Conservation (phyloP, 441 rosid genomes). For the Aleurites moluccanus region DNA sequence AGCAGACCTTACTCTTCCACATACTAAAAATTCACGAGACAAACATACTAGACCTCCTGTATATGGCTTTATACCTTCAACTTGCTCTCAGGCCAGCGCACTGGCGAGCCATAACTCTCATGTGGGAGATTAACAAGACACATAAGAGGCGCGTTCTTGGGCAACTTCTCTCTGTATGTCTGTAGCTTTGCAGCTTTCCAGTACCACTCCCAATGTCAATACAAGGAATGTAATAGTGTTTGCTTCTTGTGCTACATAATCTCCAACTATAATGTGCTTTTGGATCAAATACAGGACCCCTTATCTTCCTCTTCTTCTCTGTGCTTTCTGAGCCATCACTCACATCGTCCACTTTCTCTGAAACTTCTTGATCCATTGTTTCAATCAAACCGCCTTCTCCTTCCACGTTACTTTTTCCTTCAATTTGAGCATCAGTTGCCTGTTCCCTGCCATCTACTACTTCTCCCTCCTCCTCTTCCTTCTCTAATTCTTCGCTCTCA, state of each 20-base stretch:
- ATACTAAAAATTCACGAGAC: slow-evolving; percentile 13
- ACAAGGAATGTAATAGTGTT: slow-evolving; percentile 95
- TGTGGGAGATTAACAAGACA: slow-evolving; percentile 91
- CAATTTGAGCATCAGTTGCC: slow-evolving; percentile 38
- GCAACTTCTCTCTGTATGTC: slow-evolving; percentile 93
- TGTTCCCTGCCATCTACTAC: slow-evolving; percentile 62
- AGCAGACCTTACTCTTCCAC: slow-evolving; percentile 19
- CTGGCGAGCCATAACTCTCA: slow-evolving; percentile 70
- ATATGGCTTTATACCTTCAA: slow-evolving; percentile 50
- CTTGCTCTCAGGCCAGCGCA: slow-evolving; percentile 84
- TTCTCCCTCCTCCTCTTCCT: slow-evolving; percentile 47
- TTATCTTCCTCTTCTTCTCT: slow-evolving; percentile 60
- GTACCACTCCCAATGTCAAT: slow-evolving; percentile 68
- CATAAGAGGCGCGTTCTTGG: slow-evolving; percentile 67
- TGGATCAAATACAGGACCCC: slow-evolving; percentile 89
- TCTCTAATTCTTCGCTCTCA: slow-evolving; percentile 43
- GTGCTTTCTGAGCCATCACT: slow-evolving; percentile 31
- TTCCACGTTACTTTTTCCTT: slow-evolving; percentile 40
- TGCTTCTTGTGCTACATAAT: slow-evolving; percentile 82
- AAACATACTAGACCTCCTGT: slow-evolving; percentile 16
- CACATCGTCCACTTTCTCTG: slow-evolving; percentile 44
- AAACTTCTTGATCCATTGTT: slow-evolving; percentile 45
- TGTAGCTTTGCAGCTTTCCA: slow-evolving; percentile 62
- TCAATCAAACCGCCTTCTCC: slow-evolving; percentile 47
- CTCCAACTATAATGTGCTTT: slow-evolving; percentile 84